Evolutionary conservation across 495 filamentous ascomycete genomes (phyloP), one percentile per base, ranked within the genome.

Genomic region (Entonaema liquescens): DNA sequence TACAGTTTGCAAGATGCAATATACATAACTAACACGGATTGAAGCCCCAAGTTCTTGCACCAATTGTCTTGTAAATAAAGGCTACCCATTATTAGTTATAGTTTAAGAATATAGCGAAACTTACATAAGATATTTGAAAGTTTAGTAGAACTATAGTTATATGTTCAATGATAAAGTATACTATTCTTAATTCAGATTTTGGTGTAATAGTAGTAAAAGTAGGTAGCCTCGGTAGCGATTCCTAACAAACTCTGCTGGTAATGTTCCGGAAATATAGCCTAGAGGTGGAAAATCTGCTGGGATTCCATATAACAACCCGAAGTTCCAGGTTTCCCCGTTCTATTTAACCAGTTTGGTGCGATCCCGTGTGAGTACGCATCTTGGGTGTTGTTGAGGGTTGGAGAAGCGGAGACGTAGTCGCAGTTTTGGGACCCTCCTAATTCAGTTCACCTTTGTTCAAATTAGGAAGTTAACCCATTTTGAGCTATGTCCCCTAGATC

Each of bases 391-490:
- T 21, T 47, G 17, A 8, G 21, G 28, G 49, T 26, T 52, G 49
- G 49, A 28, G 49, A 52, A 52, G 25, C 49, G 49, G 49, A 52
- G 49, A 52, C 21, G 28, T 28, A 23, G 47, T 6, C 11, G 5
- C 26, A 25, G 19, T 15, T 23, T 7, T 52, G 47, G 47, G 47
- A 5, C 19, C 47, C 13, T 52, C 47, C 21, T 1, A 26, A 49
- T 49, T 26, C 26, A 6, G 5, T 11, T 28, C 23, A 55, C 54
- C 13, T 33, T 26, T 42, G 44, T 67, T 60, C 47, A 36, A 61
- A 67, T 47, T 15, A 15, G 57, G 40, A 60, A 55, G 35, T n/a
- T 19, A 9, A 35, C 9, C 26, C 38, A 19, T 49, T 57, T 40
- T 19, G n/a, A 35, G 17, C 17, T 23, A 55, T n/a, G 35, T 33